Conservation (phyloP, 1,284 basidiomycete species). For the Cutaneotrichosporon daszewskae region DNA sequence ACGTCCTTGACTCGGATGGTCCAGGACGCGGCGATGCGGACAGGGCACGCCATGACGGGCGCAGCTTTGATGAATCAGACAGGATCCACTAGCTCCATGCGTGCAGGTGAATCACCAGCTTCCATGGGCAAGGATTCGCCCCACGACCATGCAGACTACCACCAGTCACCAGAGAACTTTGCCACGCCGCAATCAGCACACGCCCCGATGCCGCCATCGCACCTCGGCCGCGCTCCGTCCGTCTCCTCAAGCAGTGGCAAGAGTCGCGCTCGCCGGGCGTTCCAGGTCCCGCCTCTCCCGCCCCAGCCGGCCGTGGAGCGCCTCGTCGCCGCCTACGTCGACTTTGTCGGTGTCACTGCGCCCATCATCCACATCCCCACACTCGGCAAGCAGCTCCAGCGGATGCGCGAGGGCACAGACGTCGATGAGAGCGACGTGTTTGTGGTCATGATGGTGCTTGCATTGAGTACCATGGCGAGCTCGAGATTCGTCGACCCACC, state of each 20-base stretch:
- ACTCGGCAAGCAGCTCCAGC: conserved; percentile 42
- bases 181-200: conserved; percentile 21
- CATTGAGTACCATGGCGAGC: conserved; percentile 48
- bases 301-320: conserved; percentile 47
- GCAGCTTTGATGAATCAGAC: conserved; percentile 18
- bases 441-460: conserved; percentile 49
- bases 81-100: conserved; percentile 12
- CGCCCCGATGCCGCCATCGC: conserved; percentile 6
- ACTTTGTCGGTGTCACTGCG: conserved; percentile 49
- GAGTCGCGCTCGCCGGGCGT: conserved; percentile 20
- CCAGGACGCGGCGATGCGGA: conserved; percentile 43
- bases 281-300: conserved; percentile 45
- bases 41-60: conserved; percentile 37
- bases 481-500: conserved; percentile 48
- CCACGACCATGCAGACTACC: conserved; percentile 3
- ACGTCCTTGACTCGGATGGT: conserved; percentile 44
- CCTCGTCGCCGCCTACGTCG: conserved; percentile 48
- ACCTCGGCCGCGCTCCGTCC: conserved; percentile 5
- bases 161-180: conserved; percentile 11
- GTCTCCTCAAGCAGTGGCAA: conserved; percentile 14
- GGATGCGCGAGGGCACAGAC: conserved; percentile 37
- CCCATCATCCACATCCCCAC: conserved; percentile 49
- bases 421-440: conserved; percentile 47
- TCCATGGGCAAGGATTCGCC: conserved; percentile 20
- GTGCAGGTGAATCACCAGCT: conserved; percentile 17